Conservation (phyloP, 257 asterid genomes). For the Misopates orontium region DNA sequence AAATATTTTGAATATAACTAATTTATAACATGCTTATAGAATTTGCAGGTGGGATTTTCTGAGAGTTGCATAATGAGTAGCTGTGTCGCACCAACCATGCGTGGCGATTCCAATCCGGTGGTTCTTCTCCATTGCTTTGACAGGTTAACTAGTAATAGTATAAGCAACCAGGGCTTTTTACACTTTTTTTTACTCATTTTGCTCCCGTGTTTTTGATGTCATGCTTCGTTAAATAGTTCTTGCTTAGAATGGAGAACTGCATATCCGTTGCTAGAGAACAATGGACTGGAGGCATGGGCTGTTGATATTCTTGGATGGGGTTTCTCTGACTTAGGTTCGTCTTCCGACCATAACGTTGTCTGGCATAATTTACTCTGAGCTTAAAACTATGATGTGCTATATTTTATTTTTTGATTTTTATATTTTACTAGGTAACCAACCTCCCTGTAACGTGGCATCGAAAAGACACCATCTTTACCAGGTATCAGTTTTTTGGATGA, state of each 20-base stretch:
- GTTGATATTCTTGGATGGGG: constrained; percentile 93
- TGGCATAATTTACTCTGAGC: too few species aligned
- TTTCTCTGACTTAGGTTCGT: constrained; percentile 66
- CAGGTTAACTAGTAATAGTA: constrained; percentile 44
- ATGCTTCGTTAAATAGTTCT: constrained; percentile 43
- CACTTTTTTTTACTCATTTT: neutral
- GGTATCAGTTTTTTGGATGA: constrained; percentile 26
- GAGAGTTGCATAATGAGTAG: constrained; percentile 75
- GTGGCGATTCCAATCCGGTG: constrained; percentile 50
- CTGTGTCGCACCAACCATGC: constrained; percentile 59
- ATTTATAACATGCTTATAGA: too few species aligned
- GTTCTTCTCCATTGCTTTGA: constrained; percentile 88
- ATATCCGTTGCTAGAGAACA: constrained; percentile 69
- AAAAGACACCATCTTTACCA: constrained; percentile 68
- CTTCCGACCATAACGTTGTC: too few species aligned
- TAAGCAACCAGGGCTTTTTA: neutral
- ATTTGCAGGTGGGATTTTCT: constrained; percentile 41
- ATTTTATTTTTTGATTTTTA: too few species aligned
- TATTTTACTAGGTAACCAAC: constrained; percentile 48
- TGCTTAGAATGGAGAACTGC: constrained; percentile 85
- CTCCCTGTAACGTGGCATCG: constrained; percentile 69
- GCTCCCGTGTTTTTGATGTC: constrained; percentile 3
- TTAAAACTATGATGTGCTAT: too few species aligned
- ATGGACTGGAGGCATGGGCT: constrained; percentile 78
- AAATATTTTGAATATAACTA: too few species aligned